phyloP scores from a whole-genome alignment of 2,329 filamentous ascomycete species.

The Sporothrix protearum region DNA sequence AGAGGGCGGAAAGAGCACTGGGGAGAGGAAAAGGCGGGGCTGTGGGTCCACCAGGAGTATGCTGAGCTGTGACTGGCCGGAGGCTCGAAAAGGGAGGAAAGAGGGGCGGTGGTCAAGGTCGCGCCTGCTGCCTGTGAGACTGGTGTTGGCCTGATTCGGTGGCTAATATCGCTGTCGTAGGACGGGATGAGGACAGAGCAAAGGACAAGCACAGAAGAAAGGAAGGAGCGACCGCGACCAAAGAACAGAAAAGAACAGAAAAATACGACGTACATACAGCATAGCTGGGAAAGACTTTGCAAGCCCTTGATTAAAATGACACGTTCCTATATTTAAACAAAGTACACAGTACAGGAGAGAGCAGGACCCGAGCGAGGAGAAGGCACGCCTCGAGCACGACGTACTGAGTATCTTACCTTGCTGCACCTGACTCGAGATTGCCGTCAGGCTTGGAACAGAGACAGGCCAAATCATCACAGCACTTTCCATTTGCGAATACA shows the following conservation, averaged over 20 bases:
- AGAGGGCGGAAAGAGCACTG: background rate
- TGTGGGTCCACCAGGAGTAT: background rate
- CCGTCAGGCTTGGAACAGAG: background rate
- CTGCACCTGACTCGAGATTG: background rate
- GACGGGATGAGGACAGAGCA: background rate
- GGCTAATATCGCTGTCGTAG: background rate
- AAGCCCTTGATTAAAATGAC: background rate
- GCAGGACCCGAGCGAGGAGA: background rate
- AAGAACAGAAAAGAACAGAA: background rate
- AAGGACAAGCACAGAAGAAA: background rate
- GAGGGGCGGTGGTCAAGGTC: background rate
- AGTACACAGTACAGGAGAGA: background rate
- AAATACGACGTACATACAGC: too few species aligned
- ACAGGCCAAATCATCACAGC: background rate
- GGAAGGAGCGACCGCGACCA: background rate
- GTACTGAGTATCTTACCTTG: too few species aligned
- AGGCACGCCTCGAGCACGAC: background rate
- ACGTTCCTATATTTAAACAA: background rate
- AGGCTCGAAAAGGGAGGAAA: background rate
- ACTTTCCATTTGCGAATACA: background rate
- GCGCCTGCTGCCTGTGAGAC: background rate
- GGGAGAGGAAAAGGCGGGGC: slow-evolving; percentile 20
- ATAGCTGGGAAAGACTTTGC: background rate
- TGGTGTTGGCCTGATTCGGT: background rate
- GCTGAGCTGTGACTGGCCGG: slow-evolving; percentile 1